These are phyloP conservation scores for Blyttiomyces sp. DNA, from an alignment of 371 early-diverging fungal genomes.

Conservation along the genomic window DNA sequence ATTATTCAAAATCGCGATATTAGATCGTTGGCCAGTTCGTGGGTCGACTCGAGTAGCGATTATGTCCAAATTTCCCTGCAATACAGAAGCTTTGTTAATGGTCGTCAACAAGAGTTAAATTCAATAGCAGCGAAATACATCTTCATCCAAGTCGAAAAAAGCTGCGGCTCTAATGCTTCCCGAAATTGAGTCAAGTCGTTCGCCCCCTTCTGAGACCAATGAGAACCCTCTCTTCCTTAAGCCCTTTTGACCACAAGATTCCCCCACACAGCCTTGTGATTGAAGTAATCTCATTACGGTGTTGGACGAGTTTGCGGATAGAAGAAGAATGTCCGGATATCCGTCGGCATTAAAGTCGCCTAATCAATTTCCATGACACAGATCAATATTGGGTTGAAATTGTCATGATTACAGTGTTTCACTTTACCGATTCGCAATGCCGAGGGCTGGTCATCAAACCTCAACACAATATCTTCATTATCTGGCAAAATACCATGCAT, in stretches of 20 bases:
- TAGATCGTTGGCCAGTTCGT: constrained; percentile 24
- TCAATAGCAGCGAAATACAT: constrained; percentile 52
- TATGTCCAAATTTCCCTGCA: constrained; percentile 78
- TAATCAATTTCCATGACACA: constrained; percentile 15
- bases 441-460: constrained; percentile 39
- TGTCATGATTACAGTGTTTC: constrained; percentile 51
- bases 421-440: constrained; percentile 32
- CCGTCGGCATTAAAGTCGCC: constrained; percentile 91
- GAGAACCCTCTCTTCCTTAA: constrained; percentile 50
- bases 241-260: constrained; percentile 45
- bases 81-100: background rate
- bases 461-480: constrained; percentile 60
- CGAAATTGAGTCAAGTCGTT: constrained; percentile 46
- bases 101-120: background rate
- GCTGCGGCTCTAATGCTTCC: constrained; percentile 57
- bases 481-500: background rate
- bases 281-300: constrained; percentile 48
- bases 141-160: constrained; percentile 85
- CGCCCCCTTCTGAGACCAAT: constrained; percentile 57
- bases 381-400: too few relatives aligned
- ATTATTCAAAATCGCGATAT: constrained; percentile 69
- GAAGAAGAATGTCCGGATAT: constrained; percentile 80
- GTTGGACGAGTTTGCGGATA: constrained; percentile 28
- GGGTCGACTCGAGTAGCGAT: constrained; percentile 47
- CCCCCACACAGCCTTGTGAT: constrained; percentile 55